Conservation (phyloP, 2,329 filamentous ascomycete species). For the Stachybotrys chlorohalonatus region DNA sequence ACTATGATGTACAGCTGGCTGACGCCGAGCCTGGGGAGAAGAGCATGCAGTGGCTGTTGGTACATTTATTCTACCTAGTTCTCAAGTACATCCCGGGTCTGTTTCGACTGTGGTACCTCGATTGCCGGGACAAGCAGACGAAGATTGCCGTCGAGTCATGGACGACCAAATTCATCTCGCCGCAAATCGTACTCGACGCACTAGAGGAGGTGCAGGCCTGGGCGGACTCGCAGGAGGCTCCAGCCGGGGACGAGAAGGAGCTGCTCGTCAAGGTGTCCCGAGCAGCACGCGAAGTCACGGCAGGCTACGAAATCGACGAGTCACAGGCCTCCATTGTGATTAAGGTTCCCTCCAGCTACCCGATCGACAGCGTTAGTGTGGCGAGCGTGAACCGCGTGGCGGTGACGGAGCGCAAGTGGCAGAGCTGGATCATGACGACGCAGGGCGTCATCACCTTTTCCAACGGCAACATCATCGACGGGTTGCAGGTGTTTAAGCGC, state of each 20-base stretch:
- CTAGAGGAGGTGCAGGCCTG: slow-evolving; percentile 61
- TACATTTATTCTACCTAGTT: slow-evolving; percentile 77
- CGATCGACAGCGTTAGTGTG: slow-evolving; percentile 70
- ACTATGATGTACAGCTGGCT: slow-evolving; percentile 42
- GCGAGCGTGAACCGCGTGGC: slow-evolving; percentile 73
- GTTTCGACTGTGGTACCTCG: slow-evolving; percentile 77
- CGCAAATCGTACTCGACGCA: slow-evolving; percentile 55
- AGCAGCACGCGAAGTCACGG: slow-evolving; percentile 66
- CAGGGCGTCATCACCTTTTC: slow-evolving; percentile 92
- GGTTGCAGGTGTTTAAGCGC: slow-evolving; percentile 71
- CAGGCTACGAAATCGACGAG: slow-evolving; percentile 83
- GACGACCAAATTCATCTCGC: slow-evolving; percentile 78
- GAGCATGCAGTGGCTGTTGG: slow-evolving; percentile 73
- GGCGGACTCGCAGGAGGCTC: slow-evolving; percentile 44
- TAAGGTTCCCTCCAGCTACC: slow-evolving; percentile 70
- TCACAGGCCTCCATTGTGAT: slow-evolving; percentile 76
- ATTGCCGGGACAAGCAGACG: slow-evolving; percentile 72
- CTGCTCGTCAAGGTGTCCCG: slow-evolving; percentile 62
- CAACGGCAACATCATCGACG: slow-evolving; percentile 81
- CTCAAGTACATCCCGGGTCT: slow-evolving; percentile 70
- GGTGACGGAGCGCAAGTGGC: slow-evolving; percentile 87
- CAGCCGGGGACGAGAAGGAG: slow-evolving; percentile 42
- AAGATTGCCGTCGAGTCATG: slow-evolving; percentile 71
- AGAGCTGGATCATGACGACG: slow-evolving; percentile 78
- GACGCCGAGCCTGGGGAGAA: slow-evolving; percentile 55